Conservation (phyloP, 2,329 filamentous ascomycete species). For the Calonectria ilicicola region DNA sequence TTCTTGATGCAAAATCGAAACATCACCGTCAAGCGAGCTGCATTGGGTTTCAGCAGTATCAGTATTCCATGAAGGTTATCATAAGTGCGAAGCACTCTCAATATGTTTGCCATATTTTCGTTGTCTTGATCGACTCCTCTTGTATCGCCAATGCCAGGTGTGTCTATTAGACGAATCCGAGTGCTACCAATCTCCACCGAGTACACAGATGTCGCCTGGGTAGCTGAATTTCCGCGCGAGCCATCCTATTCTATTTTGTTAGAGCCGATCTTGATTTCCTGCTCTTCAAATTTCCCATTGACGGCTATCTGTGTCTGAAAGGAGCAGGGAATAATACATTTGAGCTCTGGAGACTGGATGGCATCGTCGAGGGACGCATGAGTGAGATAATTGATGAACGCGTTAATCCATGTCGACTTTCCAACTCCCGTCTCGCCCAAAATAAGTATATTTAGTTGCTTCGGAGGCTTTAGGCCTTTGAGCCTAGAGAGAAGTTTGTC, state of each 20-base stretch:
- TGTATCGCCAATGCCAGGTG: conserved; percentile 29
- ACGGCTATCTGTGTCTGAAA: conserved; percentile 20
- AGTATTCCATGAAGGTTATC: conserved; percentile 31
- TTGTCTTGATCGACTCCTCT: conserved; percentile 25
- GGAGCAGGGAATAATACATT: conserved; percentile 29
- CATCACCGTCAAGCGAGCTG: not conserved
- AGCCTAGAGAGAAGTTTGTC: not conserved
- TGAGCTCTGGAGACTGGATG: not conserved
- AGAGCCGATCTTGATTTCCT: conserved; percentile 21
- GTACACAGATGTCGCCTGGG: conserved; percentile 20
- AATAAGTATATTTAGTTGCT: conserved; percentile 57
- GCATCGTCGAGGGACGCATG: conserved; percentile 54
- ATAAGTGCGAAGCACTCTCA: conserved; percentile 15
- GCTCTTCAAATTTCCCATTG: conserved; percentile 4
- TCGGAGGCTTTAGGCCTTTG: not conserved
- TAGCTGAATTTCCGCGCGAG: conserved; percentile 22
- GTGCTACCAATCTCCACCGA: not conserved
- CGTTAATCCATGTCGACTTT: conserved; percentile 62
- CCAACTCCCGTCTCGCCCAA: conserved; percentile 62
- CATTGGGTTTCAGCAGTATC: conserved; percentile 27
- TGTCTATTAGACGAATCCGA: conserved; percentile 26
- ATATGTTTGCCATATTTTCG: conserved; percentile 24
- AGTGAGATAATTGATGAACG: conserved; percentile 59
- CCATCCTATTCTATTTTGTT: conserved; percentile 28
- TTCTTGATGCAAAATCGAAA: conserved; percentile 32